Evolutionary conservation across 371 early-diverging fungal genomes (phyloP).

Genomic region (Dentiscutata heterogama): DNA sequence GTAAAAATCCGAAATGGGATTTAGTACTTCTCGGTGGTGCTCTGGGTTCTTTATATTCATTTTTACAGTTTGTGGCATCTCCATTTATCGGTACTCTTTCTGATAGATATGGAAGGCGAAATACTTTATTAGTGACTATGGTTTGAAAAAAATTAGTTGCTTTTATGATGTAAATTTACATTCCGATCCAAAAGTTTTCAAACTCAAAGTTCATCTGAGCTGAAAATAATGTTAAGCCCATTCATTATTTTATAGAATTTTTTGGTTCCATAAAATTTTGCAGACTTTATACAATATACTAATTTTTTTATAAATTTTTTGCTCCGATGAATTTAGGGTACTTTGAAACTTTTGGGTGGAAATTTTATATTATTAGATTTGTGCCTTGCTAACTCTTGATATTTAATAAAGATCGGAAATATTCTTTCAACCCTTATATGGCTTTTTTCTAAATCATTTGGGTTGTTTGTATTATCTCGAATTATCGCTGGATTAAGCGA

Average conservation of each 20-base stretch:
- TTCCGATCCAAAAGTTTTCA: too few species aligned
- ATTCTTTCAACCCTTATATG: conserved; percentile 86
- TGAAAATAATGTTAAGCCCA: not conserved
- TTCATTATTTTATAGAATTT: too few species aligned
- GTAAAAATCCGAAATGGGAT: conserved; percentile 71
- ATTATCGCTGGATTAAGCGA: conserved; percentile 95
- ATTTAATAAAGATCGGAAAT: conserved; percentile 69
- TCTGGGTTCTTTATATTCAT: conserved; percentile 92
- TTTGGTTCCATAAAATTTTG: too few species aligned
- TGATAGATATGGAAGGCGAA: conserved; percentile 89
- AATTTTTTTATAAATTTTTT: too few species aligned
- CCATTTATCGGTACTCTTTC: conserved; percentile 88
- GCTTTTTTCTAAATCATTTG: conserved; percentile 87
- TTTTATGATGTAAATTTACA: not conserved
- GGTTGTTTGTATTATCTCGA: conserved; percentile 86
- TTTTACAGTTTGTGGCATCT: conserved; percentile 91
- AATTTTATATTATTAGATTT: too few species aligned
- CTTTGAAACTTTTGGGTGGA: too few species aligned
- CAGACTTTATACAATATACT: too few species aligned
- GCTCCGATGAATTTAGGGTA: too few species aligned
- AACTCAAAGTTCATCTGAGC: not conserved
- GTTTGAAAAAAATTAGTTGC: conserved; percentile 54
- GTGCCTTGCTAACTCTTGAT: not conserved
- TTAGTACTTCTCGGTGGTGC: conserved; percentile 95
- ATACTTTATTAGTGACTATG: conserved; percentile 88